Evolutionary conservation across 2,329 filamentous ascomycete species (phyloP), one percentile per base, ranked within the genome.

Genomic region (Sporothrix pallida): DNA sequence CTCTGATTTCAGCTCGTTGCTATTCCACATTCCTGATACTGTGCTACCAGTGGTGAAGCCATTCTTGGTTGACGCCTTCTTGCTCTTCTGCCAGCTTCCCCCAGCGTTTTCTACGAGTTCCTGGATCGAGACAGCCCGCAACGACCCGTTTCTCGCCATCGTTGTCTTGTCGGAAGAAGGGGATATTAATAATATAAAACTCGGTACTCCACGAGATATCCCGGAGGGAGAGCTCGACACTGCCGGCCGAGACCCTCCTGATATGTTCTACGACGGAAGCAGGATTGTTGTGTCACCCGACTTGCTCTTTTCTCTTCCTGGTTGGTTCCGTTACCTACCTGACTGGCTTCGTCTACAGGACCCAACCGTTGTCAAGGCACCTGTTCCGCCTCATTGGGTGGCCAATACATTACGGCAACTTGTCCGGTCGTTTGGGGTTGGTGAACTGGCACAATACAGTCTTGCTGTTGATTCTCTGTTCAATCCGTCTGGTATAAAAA

Each of bases 41-140:
- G 79, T 79, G 37, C 77, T 85, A 73, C 72, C 79, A 72, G 74
- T 74, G 2, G 78, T 88, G 0, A 81, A 80, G 8, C 78, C 81
- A 10, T 80, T 86, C 42, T 81, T 97, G 0, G 72, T 96, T 23
- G 88, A 95, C 78, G 90, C 90, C 2, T 94, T 95, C 76, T 80
- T 94, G 1, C 82, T 89, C 6, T 95, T 93, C 78, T 90, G 87
- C 77, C 86, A 86, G 50, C 83, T 93, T 1, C 92, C 93, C 2
- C 85, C 89, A 3, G 81, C 82, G 2, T 78, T 79, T 37, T 72
- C 76, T 60, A 75, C 78, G 2, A 73, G 73, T 37, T 26, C 74
- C 72, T 75, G 78, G 78, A 74, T 81, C 76, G 56, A 80, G 76
- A 60, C 80, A 76, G 76, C 87, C 81, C 82, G 81, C 77, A 77